Base-by-base conservation (phyloP, 306 rosid genomes). In the Cicer pinnatifidum region DNA sequence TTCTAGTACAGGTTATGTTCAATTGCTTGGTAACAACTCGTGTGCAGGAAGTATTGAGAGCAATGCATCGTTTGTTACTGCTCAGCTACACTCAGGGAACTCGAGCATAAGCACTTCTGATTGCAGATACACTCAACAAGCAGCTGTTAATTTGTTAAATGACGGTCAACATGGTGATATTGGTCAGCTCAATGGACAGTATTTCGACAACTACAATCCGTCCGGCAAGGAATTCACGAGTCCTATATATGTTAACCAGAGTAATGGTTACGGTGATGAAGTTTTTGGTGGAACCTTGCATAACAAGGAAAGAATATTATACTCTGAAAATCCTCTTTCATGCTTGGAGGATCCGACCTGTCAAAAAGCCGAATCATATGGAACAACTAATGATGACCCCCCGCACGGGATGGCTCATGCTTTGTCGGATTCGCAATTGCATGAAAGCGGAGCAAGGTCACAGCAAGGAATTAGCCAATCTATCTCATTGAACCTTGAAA, bases 381-480 rank as follows among this genome's bases (percentile, higher is more conserved):
- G 77, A 61, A 53, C n/a, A 61, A 53, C n/a, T 37, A 33, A 38
- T 17, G 33, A 46, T 66, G 79, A 66, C 72, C 62, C 80, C 72
- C 64, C 73, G 64, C 81, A 17, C 56, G 86, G 88, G 67, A 76
- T 90, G 66, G 59, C 84, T n/a, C 91, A 86, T 85, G 89, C 86
- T 0, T 86, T 80, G 76, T 90, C 96, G 61, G 96, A 90, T 84
- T 84, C 96, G 38, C 86, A 85, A 75, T 78, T 90, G 86, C 79
- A 80, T 8, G 86, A 82, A 66, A 88, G 75, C 75, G 93, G 85
- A 82, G 48, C 75, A 62, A 84, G 67, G 82, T 86, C 89, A 1
- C 91, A 78, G 77, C 89, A 88, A 67, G 86, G 85, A 79, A 39
- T 75, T 39, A 60, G 65, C 79, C 84, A 70, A 3, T 84, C 79